Evolutionary conservation across 2,329 filamentous ascomycete species (phyloP), one percentile per base, ranked within the genome.

Genomic region (Fusarium vanettenii): DNA sequence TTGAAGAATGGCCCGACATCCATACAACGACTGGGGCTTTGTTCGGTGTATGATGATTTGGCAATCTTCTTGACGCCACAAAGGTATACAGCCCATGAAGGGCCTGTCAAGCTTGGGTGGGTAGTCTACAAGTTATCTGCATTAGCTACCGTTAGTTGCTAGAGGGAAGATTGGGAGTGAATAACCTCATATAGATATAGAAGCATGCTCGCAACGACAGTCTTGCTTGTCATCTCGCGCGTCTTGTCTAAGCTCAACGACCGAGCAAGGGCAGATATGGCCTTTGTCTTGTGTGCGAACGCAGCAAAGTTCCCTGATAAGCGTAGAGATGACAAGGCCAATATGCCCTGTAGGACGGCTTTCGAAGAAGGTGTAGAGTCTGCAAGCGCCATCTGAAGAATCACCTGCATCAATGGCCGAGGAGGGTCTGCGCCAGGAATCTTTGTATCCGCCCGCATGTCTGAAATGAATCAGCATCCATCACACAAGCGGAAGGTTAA

Each of bases 11-110:
- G 20, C 4, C 22, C 56, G 9, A 41, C 9, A 8, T 41, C 22
- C 33, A 29, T 18, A 18, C 33, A 25, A 6, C 4, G n/a, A 2
- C 14, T 27, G 10, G 35, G 9, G 4, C 13, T 59, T 3, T 18
- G 16, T 5, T 37, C 35, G 0, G 6, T 3, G 22, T 2, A n/a
- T 18, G 22, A 11, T 5, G 56, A 25, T 6, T 41, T 37, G 16
- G 56, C 56, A 39, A 59, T 59, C 22, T 59, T 59, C 33, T 59
- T 59, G 33, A 59, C 33, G 11, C 56, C 56, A 13, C 56, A 59
- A 5, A 59, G 35, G 22, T 59, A 59, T n/a, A 59, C 2, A 13
- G 56, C 56, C 56, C 56, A 59, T 2, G 56, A 59, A 27, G 56
- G 56, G 1, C 33, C 56, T 9, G 56, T 35, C 20, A 22, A 14